Evolutionary conservation across 2,329 filamentous ascomycete genomes (phyloP).

Genomic region (Coniosporium tulheliwenetii): DNA sequence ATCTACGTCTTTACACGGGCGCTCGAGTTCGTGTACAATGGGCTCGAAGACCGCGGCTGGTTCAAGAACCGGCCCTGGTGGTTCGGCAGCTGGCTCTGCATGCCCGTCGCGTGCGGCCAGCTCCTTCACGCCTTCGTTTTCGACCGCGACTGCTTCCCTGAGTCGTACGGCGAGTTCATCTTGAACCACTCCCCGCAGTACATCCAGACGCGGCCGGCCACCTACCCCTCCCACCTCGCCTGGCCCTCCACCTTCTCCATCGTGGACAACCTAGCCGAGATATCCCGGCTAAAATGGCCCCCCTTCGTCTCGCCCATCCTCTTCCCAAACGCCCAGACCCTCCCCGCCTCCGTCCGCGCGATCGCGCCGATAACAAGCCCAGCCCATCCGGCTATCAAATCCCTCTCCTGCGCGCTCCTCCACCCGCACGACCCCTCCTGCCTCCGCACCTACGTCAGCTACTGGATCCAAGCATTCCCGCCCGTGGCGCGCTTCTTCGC

Average conservation of each 20-base stretch:
- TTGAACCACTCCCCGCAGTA: constrained; percentile 61
- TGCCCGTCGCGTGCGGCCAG: constrained; percentile 33
- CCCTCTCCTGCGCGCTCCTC: constrained; percentile 75
- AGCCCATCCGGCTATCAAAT: constrained; percentile 74
- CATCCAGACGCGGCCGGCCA: constrained; percentile 53
- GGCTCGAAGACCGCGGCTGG: constrained; percentile 54
- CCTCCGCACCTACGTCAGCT: constrained; percentile 70
- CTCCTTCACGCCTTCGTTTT: constrained; percentile 35
- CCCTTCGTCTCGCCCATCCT: constrained; percentile 73
- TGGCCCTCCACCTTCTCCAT: constrained; percentile 70
- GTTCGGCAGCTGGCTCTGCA: constrained; percentile 35
- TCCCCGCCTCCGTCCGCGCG: constrained; percentile 48
- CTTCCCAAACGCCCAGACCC: constrained; percentile 52
- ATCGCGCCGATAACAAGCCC: constrained; percentile 67
- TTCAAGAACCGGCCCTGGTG: constrained; percentile 54
- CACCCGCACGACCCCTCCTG: constrained; percentile 84
- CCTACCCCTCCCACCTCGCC: constrained; percentile 46
- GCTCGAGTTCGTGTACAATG: constrained; percentile 76
- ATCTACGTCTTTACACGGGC: constrained; percentile 72
- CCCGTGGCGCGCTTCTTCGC: constrained; percentile 63
- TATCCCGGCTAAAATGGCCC: constrained; percentile 73
- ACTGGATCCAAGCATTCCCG: constrained; percentile 74
- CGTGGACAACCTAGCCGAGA: constrained; percentile 64
- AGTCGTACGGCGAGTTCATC: constrained; percentile 50
- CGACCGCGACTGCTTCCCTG: constrained; percentile 34